phyloP scores from a whole-genome alignment of 108 stramenopile species.

The Skeletonema tropicum region DNA sequence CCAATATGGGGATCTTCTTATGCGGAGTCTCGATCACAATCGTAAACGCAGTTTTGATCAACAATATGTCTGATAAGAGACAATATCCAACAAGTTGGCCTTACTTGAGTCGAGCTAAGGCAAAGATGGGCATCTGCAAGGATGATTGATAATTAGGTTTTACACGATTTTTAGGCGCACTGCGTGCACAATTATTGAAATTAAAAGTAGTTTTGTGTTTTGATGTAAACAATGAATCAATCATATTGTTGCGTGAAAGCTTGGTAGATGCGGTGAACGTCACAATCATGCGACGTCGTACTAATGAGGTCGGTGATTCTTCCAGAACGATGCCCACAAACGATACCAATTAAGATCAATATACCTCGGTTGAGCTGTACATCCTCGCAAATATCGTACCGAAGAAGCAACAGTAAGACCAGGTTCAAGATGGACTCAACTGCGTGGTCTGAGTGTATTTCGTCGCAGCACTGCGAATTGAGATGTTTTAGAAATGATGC shows the following conservation, averaged over 20 bases:
- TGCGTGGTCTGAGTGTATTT: slow-evolving; percentile 21
- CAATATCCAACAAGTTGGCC: slow-evolving; percentile 67
- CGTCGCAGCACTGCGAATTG: slow-evolving; percentile 11
- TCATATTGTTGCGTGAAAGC: background rate
- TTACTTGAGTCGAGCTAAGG: slow-evolving; percentile 10
- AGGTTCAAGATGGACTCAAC: slow-evolving; percentile 34
- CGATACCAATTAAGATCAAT: slow-evolving; percentile 29
- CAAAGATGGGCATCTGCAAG: background rate
- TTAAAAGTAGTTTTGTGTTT: background rate
- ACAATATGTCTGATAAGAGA: slow-evolving; percentile 57
- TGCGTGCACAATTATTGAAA: background rate
- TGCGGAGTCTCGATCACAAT: slow-evolving; percentile 37
- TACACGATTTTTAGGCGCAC: background rate
- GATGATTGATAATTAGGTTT: background rate
- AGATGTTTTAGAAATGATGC: slow-evolving; percentile 7
- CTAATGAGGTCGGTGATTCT: slow-evolving; percentile 39
- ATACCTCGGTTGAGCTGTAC: slow-evolving; percentile 23
- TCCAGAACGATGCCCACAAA: slow-evolving; percentile 38
- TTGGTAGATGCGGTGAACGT: background rate
- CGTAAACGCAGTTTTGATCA: slow-evolving; percentile 48
- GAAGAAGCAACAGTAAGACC: slow-evolving; percentile 41
- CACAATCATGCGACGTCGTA: slow-evolving; percentile 1
- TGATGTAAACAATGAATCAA: background rate
- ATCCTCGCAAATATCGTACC: slow-evolving; percentile 37
- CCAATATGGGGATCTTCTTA: slow-evolving; percentile 32